These are phyloP conservation scores for Sporothrix brunneoviolacea DNA, from an alignment of 2,329 filamentous ascomycete species.

Conservation along the genomic window DNA sequence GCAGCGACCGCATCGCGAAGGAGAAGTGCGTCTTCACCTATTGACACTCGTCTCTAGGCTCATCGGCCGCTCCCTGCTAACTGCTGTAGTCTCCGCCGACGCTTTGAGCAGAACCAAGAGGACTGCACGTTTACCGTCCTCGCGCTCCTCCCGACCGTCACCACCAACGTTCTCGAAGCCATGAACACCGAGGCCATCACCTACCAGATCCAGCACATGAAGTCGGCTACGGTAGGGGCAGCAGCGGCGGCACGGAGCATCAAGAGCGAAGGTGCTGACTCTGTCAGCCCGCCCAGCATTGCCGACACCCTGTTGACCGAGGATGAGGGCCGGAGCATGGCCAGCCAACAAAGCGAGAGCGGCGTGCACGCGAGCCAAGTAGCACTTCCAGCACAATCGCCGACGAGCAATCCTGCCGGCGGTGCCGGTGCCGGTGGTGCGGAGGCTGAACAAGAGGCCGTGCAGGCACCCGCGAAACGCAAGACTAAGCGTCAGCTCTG, in stretches of 20 bases:
- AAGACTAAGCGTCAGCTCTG: constrained; percentile 90
- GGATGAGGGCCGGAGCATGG: constrained; percentile 72
- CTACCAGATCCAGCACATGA: constrained; percentile 89
- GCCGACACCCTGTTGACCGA: constrained; percentile 69
- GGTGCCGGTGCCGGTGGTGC: constrained; percentile 21
- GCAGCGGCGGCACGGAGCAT: constrained; percentile 40
- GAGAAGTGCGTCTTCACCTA: constrained; percentile 65
- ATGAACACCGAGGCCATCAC: constrained; percentile 91
- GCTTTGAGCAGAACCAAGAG: constrained; percentile 98
- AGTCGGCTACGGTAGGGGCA: constrained; percentile 41
- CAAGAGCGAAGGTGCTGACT: constrained; percentile 34
- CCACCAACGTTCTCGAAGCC: constrained; percentile 78
- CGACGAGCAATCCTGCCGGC: not conserved
- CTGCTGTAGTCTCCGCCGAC: constrained; percentile 67
- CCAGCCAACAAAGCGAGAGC: constrained; percentile 71
- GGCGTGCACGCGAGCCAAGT: constrained; percentile 79
- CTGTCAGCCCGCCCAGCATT: constrained; percentile 51
- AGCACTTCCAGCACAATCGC: constrained; percentile 40
- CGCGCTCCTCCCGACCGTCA: constrained; percentile 87
- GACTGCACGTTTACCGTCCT: constrained; percentile 97
- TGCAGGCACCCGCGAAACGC: constrained; percentile 24
- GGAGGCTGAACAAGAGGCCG: constrained; percentile 16
- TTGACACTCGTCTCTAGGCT: too few relatives aligned
- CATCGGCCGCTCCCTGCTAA: too few relatives aligned
- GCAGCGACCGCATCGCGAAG: constrained; percentile 87